Evolutionary conservation across 257 asterid genomes (phyloP).

Genomic region (Asclepias syriaca): DNA sequence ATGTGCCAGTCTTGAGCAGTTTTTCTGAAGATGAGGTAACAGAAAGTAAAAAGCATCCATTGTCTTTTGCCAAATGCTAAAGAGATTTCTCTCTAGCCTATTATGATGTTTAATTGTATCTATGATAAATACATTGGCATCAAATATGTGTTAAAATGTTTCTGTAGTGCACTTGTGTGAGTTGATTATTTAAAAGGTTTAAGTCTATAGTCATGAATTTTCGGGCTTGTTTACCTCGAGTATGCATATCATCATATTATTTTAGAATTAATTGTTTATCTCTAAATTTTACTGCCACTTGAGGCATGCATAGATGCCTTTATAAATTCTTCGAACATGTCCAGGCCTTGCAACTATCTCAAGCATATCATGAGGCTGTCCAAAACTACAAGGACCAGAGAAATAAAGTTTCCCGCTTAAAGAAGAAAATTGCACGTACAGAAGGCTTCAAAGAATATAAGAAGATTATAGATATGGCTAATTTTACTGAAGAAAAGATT

Average conservation of each 20-base stretch:
- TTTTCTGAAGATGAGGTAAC: conserved; percentile 90
- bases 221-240: background rate
- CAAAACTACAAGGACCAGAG: conserved; percentile 85
- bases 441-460: conserved; percentile 89
- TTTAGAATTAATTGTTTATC: background rate
- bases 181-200: background rate
- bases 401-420: conserved; percentile 75
- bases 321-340: conserved; percentile 19
- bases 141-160: background rate
- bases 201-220: background rate
- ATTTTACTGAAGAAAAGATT: conserved; percentile 83
- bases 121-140: background rate
- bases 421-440: conserved; percentile 75
- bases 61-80: background rate
- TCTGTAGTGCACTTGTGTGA: background rate
- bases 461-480: conserved; percentile 69
- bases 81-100: background rate
- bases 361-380: conserved; percentile 65
- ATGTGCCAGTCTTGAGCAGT: conserved; percentile 90
- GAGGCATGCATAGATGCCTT: conserved; percentile 12
- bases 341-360: conserved; percentile 59
- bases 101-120: background rate
- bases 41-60: conserved; percentile 12
- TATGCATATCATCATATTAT: too few relatives aligned
- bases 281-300: conserved; percentile 7